Percentiles rank a stretch among this genome's conserved stretches.
Evolutionary conservation across 805 yeast genomes (phyloP).

Genomic region (Starmerella tilneyi): DNA sequence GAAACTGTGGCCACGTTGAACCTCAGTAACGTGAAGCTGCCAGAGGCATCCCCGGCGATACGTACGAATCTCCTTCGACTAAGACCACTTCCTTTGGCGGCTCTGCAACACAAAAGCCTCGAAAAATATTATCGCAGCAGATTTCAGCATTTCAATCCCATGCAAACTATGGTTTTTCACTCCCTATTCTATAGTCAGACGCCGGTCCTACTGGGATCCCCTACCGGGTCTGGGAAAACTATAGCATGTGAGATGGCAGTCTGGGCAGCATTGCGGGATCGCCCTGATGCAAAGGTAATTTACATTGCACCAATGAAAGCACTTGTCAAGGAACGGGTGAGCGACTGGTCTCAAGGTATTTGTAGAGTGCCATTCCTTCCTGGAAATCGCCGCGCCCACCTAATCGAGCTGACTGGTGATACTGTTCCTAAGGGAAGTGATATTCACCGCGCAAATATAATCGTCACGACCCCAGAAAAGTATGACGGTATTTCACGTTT

Average conservation of each 20-base stretch:
- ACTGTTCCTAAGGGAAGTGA: constrained; percentile 62
- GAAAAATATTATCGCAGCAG: constrained; percentile 57
- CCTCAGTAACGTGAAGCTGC: constrained; percentile 80
- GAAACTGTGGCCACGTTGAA: constrained; percentile 69
- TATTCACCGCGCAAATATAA: constrained; percentile 59
- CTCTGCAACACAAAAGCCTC: constrained; percentile 56
- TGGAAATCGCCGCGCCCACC: constrained; percentile 27
- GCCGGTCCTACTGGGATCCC: constrained; percentile 88
- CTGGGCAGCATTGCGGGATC: constrained; percentile 86
- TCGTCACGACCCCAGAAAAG: constrained; percentile 77
- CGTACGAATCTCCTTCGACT: constrained; percentile 69
- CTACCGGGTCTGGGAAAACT: constrained; percentile 97
- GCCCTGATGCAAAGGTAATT: constrained; percentile 69
- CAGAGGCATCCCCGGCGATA: constrained; percentile 66
- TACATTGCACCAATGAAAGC: constrained; percentile 90
- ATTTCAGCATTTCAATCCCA: constrained; percentile 87
- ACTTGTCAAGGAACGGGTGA: constrained; percentile 69
- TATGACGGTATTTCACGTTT: constrained; percentile 75
- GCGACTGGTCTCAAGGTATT: constrained; percentile 52
- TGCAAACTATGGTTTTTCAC: constrained; percentile 97
- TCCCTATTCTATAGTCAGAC: constrained; percentile 69
- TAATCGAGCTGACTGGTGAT: constrained; percentile 77
- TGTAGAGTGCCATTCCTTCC: constrained; percentile 23
- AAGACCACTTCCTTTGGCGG: constrained; percentile 78
- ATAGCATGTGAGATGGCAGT: constrained; percentile 94